phyloP scores from a whole-genome alignment of 345 rosid genomes.

The Salix udensis region DNA sequence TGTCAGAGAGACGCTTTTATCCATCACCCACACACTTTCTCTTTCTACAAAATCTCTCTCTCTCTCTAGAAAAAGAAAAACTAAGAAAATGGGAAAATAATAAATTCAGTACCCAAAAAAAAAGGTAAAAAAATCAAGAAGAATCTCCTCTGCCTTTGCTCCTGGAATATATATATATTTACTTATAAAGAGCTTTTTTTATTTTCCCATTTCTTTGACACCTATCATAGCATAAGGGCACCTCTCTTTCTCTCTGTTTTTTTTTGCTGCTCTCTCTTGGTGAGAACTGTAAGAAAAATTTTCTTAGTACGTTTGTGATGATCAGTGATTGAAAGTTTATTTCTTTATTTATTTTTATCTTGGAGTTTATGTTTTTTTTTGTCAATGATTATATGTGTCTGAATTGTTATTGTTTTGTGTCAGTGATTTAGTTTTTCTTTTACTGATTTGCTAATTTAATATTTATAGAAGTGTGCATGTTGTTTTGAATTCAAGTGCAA shows the following conservation, averaged over 20 bases:
- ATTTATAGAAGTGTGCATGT: neutral
- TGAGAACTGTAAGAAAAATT: neutral
- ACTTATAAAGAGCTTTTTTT: slow-evolving; percentile 2
- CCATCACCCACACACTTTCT: too few species aligned
- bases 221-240: neutral
- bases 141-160: neutral
- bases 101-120: neutral
- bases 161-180: neutral
- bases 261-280: neutral
- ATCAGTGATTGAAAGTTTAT: neutral
- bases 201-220: slow-evolving; percentile 11
- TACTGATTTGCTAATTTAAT: neutral
- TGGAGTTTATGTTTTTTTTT: neutral
- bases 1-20: neutral
- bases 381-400: neutral
- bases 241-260: slow-evolving; percentile 8
- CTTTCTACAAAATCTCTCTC: neutral
- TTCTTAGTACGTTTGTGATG: slow-evolving; percentile 7
- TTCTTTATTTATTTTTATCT: neutral
- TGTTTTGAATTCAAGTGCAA: neutral
- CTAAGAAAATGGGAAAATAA: neutral
- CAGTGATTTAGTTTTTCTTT: neutral
- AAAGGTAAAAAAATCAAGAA: neutral
- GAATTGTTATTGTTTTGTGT: neutral
- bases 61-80: neutral